Conservation (phyloP, 2,329 filamentous ascomycete species). For the Aurifilum marmelostoma region DNA sequence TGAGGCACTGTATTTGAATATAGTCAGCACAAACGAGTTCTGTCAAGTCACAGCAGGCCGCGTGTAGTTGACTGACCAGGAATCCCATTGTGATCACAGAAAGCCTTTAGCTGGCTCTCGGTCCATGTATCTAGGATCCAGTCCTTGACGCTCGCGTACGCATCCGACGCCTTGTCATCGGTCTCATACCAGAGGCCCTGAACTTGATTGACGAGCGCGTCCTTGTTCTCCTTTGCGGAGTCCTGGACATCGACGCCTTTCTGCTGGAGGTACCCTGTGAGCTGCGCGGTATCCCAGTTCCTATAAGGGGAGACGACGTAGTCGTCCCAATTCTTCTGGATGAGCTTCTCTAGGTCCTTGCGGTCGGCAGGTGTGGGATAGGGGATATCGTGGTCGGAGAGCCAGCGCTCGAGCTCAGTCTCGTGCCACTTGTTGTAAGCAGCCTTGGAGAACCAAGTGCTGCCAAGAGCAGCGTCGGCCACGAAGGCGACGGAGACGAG, state of each 20-base stretch:
- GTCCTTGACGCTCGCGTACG: slow-evolving; percentile 74
- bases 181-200: slow-evolving; percentile 77
- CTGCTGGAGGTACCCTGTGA: slow-evolving; percentile 67
- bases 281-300: slow-evolving; percentile 72
- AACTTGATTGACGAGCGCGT: slow-evolving; percentile 70
- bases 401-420: slow-evolving; percentile 95
- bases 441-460: slow-evolving; percentile 84
- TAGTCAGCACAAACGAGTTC: slow-evolving; percentile 8
- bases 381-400: slow-evolving; percentile 87
- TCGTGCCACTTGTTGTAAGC: slow-evolving; percentile 99
- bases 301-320: slow-evolving; percentile 76
- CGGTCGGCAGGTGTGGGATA: slow-evolving; percentile 90
- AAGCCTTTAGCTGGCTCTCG: slow-evolving; percentile 90
- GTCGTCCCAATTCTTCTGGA: slow-evolving; percentile 86
- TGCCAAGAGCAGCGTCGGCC: slow-evolving; percentile 70
- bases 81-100: slow-evolving; percentile 86
- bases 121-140: slow-evolving; percentile 97
- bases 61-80: slow-evolving; percentile 54
- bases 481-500: slow-evolving; percentile 73
- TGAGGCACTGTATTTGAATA: slow-evolving; percentile 65
- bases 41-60: too few relatives aligned
- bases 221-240: slow-evolving; percentile 68
- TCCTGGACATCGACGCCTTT: slow-evolving; percentile 74
- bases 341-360: slow-evolving; percentile 90
- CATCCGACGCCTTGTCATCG: slow-evolving; percentile 73